Percentiles rank a stretch among this genome's conserved stretches.
Evolutionary conservation across 257 asterid genomes (phyloP).

Genomic region (Phtheirospermum japonicum): DNA sequence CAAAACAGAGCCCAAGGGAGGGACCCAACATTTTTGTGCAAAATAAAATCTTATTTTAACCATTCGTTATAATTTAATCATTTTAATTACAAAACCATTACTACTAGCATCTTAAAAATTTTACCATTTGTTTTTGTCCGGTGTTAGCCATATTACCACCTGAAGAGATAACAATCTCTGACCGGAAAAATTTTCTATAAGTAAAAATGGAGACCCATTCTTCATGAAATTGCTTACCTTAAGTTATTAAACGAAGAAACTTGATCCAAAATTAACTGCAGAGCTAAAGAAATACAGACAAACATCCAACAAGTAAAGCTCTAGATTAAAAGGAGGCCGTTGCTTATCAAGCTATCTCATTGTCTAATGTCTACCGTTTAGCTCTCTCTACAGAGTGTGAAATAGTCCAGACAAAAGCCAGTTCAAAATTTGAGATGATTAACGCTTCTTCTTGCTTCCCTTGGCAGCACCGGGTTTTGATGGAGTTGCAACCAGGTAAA

Average conservation of each 20-base stretch:
- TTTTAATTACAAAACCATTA: too few relatives aligned
- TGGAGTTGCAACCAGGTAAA: not conserved
- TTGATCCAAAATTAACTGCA: not conserved
- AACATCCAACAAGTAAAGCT: not conserved
- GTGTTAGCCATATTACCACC: too few relatives aligned
- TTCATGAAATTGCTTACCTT: too few relatives aligned
- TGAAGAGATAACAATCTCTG: not conserved
- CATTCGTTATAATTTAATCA: too few relatives aligned
- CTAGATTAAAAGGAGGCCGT: not conserved
- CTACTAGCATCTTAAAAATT: too few relatives aligned
- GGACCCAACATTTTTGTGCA: too few relatives aligned
- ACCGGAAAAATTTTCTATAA: not conserved
- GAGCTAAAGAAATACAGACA: not conserved
- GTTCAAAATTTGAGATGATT: too few relatives aligned
- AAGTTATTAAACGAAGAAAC: not conserved
- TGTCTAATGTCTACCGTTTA: not conserved
- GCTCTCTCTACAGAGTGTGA: not conserved
- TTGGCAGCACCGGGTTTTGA: not conserved
- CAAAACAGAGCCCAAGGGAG: too few relatives aligned
- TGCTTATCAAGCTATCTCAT: not conserved
- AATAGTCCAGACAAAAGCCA: not conserved
- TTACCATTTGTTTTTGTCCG: too few relatives aligned
- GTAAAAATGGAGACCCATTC: too few relatives aligned
- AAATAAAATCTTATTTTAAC: too few relatives aligned
- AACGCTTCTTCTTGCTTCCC: constrained; percentile 4